These are phyloP conservation scores for Trichoderma koningii DNA, from an alignment of 2,329 filamentous ascomycete genomes.

Conservation along the genomic window DNA sequence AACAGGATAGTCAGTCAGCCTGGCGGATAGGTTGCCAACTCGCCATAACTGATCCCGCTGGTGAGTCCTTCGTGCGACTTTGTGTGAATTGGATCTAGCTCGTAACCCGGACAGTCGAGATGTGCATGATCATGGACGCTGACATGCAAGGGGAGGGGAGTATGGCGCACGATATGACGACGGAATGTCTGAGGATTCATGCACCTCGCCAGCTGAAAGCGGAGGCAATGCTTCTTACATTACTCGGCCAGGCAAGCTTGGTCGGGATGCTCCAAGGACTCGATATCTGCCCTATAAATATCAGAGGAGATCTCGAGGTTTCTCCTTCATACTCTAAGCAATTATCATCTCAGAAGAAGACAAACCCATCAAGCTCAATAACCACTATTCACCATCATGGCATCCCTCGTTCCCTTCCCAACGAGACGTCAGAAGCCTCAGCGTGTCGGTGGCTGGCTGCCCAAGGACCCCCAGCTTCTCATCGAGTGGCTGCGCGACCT, in stretches of 20 bases:
- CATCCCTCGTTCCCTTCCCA: not conserved
- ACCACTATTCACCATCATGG: not conserved
- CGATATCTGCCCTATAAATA: constrained; percentile 12
- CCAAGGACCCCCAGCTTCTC: constrained; percentile 7
- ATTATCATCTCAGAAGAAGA: not conserved
- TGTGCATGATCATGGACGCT: not conserved
- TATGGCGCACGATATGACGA: not conserved
- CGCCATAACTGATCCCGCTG: too few relatives aligned
- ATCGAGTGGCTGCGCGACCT: constrained; percentile 16
- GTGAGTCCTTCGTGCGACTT: too few relatives aligned
- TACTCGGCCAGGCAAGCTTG: not conserved
- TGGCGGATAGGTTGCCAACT: too few relatives aligned
- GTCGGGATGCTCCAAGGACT: not conserved
- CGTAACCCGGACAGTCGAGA: not conserved
- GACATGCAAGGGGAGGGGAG: not conserved
- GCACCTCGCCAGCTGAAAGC: not conserved
- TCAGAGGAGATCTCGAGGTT: not conserved
- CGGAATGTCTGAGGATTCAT: not conserved
- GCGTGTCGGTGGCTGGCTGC: constrained; percentile 27
- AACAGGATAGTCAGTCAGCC: too few relatives aligned
- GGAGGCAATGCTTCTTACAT: not conserved
- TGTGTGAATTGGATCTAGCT: too few relatives aligned
- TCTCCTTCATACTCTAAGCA: not conserved
- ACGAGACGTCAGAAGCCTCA: not conserved
- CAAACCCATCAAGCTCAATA: not conserved